Base-by-base conservation (phyloP, 768 basidiomycete genomes). In the Phylloporus arenicola region DNA sequence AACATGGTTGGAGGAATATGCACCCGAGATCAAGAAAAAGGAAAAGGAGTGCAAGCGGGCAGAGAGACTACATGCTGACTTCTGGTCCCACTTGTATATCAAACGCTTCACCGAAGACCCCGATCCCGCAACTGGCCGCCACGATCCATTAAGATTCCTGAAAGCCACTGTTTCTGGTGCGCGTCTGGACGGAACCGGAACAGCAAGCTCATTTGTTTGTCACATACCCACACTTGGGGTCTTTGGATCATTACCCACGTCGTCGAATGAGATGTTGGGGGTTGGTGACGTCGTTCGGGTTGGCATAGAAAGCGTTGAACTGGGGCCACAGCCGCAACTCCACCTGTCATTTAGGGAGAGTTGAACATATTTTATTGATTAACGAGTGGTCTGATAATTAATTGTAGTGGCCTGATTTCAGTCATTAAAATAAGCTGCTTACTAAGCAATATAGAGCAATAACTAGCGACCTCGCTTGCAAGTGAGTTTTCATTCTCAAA, bases 1-100 rank as follows among this genome's bases (percentile, higher is more conserved):
- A 3, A 68, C 71, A 27, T 76, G 75, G 65, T 57, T 90, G 60
- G 63, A 68, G 58, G 64, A 61, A 11, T 72, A 79, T 48, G 73
- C 68, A 9, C 56, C 67, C 2, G 63, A 75, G 34, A 59, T 77
- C 33, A 64, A 61, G 40, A 56, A 59, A 25, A 62, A 58, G 39
- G 79, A 82, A 47, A 64, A 57, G 31, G 57, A 64, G 29, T 43
- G 56, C 38, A 69, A 63, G 47, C 61, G 67, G 6, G 56, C 63
- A 7, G 61, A 71, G 19, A 56, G 60, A 17, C 56, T 53, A 2
- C 72, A 80, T 47, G 37, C 65, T 20, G 53, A 46, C 40, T 72
- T 70, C 57, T 81, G 79, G 78, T 64, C 69, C 14, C 51, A 70
- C 43, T 45, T 62, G 50, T 76, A 62, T 53, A 51, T 80, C 49